Evolutionary conservation across 768 basidiomycete species (phyloP).

Genomic region (Psilocybe tampanensis): DNA sequence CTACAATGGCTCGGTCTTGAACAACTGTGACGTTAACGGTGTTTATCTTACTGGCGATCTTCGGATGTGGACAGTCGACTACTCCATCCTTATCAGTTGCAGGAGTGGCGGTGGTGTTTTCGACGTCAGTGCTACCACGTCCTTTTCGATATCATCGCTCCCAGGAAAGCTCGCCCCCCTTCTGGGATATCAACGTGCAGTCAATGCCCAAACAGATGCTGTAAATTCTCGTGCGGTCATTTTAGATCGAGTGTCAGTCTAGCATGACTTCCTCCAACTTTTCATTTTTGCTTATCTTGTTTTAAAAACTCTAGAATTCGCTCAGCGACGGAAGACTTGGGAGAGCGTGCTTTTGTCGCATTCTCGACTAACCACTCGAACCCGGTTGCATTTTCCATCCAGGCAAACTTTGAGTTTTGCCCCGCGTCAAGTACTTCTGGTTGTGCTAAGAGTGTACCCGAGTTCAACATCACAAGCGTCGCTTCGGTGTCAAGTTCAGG

Average conservation of each 20-base stretch:
- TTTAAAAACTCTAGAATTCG: conserved; percentile 1
- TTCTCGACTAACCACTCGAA: background rate
- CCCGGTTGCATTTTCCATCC: background rate
- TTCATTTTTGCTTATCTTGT: background rate
- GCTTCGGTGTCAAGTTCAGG: background rate
- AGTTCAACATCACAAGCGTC: background rate
- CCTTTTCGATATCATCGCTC: conserved; percentile 19
- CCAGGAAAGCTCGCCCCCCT: conserved; percentile 16
- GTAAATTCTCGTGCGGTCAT: background rate
- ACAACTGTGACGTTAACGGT: conserved; percentile 23
- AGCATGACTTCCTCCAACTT: background rate
- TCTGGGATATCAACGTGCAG: conserved; percentile 7
- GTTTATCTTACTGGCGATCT: conserved; percentile 21
- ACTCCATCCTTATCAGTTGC: conserved; percentile 17
- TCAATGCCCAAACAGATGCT: background rate
- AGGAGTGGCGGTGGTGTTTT: conserved; percentile 7
- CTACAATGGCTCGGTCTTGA: conserved; percentile 21
- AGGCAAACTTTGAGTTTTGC: background rate
- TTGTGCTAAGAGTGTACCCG: background rate
- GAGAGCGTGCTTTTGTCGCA: background rate
- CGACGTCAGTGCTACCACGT: conserved; percentile 16
- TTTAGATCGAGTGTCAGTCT: background rate
- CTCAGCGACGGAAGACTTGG: conserved; percentile 11
- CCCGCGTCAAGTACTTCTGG: background rate
- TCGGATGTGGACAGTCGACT: conserved; percentile 18